Percentiles rank a stretch among this genome's conserved stretches.
Evolutionary conservation across 441 rosid species (phyloP).

Genomic region (Eruca vesicaria): DNA sequence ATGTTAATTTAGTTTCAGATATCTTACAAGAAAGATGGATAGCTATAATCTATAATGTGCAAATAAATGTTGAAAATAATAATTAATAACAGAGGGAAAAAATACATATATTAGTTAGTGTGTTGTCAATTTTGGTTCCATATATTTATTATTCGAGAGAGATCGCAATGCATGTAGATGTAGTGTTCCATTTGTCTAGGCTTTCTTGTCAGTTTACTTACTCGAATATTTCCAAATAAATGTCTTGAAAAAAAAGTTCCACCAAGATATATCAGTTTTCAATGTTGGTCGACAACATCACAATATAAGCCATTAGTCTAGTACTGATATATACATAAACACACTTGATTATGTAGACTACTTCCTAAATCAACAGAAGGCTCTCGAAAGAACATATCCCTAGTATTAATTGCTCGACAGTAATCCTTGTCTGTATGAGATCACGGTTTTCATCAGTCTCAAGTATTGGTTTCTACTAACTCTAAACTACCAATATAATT

Average conservation of each 20-base stretch:
- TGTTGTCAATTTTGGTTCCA: conserved; percentile 20
- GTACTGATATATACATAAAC: background rate
- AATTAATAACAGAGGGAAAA: background rate
- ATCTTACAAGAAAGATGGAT: background rate
- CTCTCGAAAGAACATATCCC: background rate
- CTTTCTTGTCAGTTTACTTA: conserved; percentile 18
- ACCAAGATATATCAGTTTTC: background rate
- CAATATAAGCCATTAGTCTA: background rate
- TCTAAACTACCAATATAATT: background rate
- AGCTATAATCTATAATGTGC: background rate
- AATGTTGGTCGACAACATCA: background rate
- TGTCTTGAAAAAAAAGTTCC: background rate
- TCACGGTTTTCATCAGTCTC: background rate
- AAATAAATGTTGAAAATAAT: background rate
- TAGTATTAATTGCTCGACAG: background rate
- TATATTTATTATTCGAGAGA: conserved; percentile 21
- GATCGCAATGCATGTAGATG: conserved; percentile 4
- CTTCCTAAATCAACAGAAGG: background rate
- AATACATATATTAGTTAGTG: background rate
- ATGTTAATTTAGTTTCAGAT: background rate
- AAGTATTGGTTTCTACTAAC: background rate
- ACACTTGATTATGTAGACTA: background rate
- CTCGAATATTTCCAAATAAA: background rate
- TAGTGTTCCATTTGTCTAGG: conserved; percentile 19
- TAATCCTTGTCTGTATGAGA: background rate